These are phyloP conservation scores for Lepraria neglecta DNA, from an alignment of 495 filamentous ascomycete genomes.

Conservation along the genomic window DNA sequence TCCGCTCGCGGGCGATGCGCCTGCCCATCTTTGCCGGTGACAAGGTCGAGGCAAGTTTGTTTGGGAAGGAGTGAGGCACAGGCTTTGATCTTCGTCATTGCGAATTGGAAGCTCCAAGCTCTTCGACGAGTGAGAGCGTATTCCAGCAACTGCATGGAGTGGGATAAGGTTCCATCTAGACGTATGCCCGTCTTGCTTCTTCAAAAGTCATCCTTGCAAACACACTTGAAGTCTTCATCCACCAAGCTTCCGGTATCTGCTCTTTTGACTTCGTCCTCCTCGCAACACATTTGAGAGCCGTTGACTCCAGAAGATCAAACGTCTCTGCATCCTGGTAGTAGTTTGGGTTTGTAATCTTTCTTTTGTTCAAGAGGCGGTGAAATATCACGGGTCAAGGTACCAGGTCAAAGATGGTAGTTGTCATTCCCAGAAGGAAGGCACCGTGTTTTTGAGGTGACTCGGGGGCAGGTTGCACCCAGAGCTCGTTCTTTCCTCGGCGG, in stretches of 20 bases:
- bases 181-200: neutral
- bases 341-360: neutral
- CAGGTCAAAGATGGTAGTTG: neutral
- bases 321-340: neutral
- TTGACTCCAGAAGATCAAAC: neutral
- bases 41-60: neutral
- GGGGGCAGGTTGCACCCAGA: too few species aligned
- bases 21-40: neutral
- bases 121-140: too few species aligned
- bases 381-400: neutral
- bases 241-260: slow-evolving; percentile 9
- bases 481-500: neutral
- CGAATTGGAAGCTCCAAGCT: neutral
- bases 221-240: neutral
- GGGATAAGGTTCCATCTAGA: neutral
- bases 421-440: neutral
- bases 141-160: neutral
- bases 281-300: slow-evolving; percentile 3
- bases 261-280: neutral
- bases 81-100: neutral
- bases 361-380: neutral
- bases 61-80: neutral
- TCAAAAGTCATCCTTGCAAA: neutral
- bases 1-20: neutral
- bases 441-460: neutral